Base-by-base conservation (phyloP, 805 yeast species). In the Yarrowia sp. region DNA sequence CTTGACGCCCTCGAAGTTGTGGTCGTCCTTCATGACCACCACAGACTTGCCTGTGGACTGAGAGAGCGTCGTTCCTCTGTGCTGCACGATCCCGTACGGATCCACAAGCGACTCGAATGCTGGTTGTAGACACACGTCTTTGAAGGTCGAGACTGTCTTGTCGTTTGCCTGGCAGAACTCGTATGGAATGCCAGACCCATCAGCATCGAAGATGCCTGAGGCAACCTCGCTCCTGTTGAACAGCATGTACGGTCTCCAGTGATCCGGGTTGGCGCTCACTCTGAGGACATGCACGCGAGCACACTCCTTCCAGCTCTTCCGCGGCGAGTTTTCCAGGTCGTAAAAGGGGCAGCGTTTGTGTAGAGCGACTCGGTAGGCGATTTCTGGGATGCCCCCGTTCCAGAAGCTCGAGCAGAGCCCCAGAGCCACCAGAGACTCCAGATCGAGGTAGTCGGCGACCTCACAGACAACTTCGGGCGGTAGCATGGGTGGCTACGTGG, bases 381-480 rank as follows among this genome's bases (percentile, higher is more conserved):
- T 13, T 6, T 47, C 56, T 2, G 56, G 56, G 10, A 47, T 32
- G 27, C 38, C 38, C 9, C 31, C 9, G 19, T 47, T 47, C 55
- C 55, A 47, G 27, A 31, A 47, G 3, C 19, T 8, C 2, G 55
- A 47, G 7, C 19, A 4, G 10, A 47, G 39, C 2, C 56, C 56
- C 14, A 47, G 39, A 22, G 39, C 35, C 10, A 47, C 56, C 29
- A 47, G 31, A 10, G 22, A 22, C 31, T 47, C 56, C 4, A 47
- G 39, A 32, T 32, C 56, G 16, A 47, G 56, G n/a, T 47, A 47
- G 12, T 47, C 56, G 9, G 56, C 31, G 9, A 47, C 13, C n/a
- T 47, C 56, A 22, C 56, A 47, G 22, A 47, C 41, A 6, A 47
- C 56, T 47, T 47, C 56, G 10, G 56, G 39, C n/a, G 56, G 56